phyloP scores from a whole-genome alignment of 169 alveolate genomes.

The Plasmodium vinckei region DNA sequence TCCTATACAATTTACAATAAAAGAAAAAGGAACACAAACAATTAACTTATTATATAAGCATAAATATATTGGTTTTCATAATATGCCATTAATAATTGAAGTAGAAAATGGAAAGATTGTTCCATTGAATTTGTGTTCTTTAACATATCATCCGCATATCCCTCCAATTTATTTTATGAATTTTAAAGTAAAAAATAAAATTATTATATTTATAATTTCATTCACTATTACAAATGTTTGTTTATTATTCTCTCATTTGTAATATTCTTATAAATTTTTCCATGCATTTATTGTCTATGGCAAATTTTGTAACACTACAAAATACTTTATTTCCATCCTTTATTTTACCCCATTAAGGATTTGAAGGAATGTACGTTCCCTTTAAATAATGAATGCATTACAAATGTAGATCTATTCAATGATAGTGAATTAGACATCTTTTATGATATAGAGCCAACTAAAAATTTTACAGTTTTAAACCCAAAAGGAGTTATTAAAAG shows the following conservation, averaged over 20 bases:
- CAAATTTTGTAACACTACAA: background rate
- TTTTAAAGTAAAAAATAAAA: slow-evolving; percentile 33
- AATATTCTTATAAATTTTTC: slow-evolving; percentile 1
- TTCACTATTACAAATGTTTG: background rate
- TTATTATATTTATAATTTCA: background rate
- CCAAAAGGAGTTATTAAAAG: slow-evolving; percentile 71
- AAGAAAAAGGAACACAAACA: slow-evolving; percentile 36
- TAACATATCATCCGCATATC: slow-evolving; percentile 47
- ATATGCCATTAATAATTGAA: slow-evolving; percentile 73
- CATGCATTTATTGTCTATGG: background rate
- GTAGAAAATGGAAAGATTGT: slow-evolving; percentile 74
- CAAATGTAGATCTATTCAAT: slow-evolving; percentile 70
- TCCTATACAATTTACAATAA: slow-evolving; percentile 52
- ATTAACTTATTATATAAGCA: slow-evolving; percentile 61
- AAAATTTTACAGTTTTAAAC: slow-evolving; percentile 61
- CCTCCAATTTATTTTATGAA: slow-evolving; percentile 71
- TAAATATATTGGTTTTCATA: slow-evolving; percentile 68
- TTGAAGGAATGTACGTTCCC: slow-evolving; percentile 37
- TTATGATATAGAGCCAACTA: slow-evolving; percentile 43
- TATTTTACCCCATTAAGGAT: slow-evolving; percentile 27
- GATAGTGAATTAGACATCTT: slow-evolving; percentile 73
- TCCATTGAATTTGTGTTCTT: slow-evolving; percentile 43
- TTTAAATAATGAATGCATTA: slow-evolving; percentile 61
- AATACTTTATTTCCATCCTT: background rate
- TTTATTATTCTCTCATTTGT: too few relatives aligned